Evolutionary conservation across 148 eudicot species (phyloP).

Genomic region (Nepenthes gracilis): DNA sequence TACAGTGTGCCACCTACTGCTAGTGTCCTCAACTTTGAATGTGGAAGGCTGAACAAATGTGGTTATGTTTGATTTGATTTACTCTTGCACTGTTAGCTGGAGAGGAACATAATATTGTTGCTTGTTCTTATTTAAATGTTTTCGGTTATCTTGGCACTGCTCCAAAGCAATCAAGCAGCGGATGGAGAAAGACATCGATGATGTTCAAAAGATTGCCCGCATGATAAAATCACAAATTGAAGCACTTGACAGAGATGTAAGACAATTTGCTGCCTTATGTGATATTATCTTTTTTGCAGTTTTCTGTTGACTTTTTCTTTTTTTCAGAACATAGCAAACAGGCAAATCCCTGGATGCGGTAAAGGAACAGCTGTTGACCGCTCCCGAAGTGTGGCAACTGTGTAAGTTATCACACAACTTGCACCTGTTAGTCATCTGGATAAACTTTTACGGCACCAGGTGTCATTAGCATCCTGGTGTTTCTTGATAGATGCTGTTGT

Average conservation of each 20-base stretch:
- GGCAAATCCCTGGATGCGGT: slow-evolving; percentile 89
- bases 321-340: slow-evolving; percentile 50
- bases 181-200: slow-evolving; percentile 96
- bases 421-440: background rate
- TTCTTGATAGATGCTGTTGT: too few species aligned
- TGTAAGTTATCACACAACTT: slow-evolving; percentile 33
- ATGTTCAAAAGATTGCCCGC: slow-evolving; percentile 82
- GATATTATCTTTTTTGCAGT: background rate
- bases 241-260: slow-evolving; percentile 78
- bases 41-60: too few species aligned
- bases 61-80: too few species aligned
- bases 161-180: slow-evolving; percentile 85
- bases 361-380: slow-evolving; percentile 95
- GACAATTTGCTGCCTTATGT: slow-evolving; percentile 7
- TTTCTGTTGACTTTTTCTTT: background rate
- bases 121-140: too few species aligned
- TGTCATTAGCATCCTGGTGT: too few species aligned
- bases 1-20: too few species aligned
- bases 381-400: slow-evolving; percentile 71
- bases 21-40: too few species aligned
- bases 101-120: too few species aligned
- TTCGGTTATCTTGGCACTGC: background rate
- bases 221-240: slow-evolving; percentile 71
- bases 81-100: too few species aligned
- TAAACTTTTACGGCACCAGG: too few species aligned